Evolutionary conservation across 805 yeast genomes (phyloP), one percentile per base, ranked within the genome.

Genomic region (Saturnispora quitensis): DNA sequence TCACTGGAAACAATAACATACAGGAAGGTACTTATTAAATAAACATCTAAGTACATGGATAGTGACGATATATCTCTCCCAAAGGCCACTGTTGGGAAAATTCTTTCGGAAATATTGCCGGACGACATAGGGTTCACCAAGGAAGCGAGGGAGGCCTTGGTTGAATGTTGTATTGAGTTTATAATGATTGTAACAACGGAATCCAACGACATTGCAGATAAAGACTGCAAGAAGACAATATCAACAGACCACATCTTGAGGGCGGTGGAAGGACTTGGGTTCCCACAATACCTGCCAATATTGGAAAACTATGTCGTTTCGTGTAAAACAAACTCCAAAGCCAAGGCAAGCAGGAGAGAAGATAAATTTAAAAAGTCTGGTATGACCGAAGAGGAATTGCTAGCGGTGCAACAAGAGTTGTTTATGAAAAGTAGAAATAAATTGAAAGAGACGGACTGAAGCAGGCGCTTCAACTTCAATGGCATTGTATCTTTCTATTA

Each of bases 161-260:
- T 95, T 43, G 97, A 93, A 64, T 91, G 97, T 67, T 89, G 97
- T 61, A 89, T 93, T 51, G 97, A 89, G 68, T 91, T 93, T 66
- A 84, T 93, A 54, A 91, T 93, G 95, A 88, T 91, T 53, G 72
- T 91, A 43, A 86, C 97, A 10, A 88, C 96, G 3, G 96, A 89
- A 69, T 84, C 91, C 51, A 90, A 91, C 61, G 98, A 93, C 56
- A 89, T 93, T 58, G 98, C 98, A 1, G 98, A 93, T 60, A 86
- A 85, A 60, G 99, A 93, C 65, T 82, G 95, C 50, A 93, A 93
- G 68, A 93, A 93, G 68, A 93, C 99, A 2, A 93, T 93, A 43
- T 95, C 97, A 0, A 85, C 96, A 2, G 99, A 93, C 65, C 99
- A 93, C 65, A 97, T 93, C 38, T 77, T 91, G 56, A 86, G 84